Evolutionary conservation across 2,329 filamentous ascomycete species (phyloP).

Genomic region (Elsinoe arachidis): DNA sequence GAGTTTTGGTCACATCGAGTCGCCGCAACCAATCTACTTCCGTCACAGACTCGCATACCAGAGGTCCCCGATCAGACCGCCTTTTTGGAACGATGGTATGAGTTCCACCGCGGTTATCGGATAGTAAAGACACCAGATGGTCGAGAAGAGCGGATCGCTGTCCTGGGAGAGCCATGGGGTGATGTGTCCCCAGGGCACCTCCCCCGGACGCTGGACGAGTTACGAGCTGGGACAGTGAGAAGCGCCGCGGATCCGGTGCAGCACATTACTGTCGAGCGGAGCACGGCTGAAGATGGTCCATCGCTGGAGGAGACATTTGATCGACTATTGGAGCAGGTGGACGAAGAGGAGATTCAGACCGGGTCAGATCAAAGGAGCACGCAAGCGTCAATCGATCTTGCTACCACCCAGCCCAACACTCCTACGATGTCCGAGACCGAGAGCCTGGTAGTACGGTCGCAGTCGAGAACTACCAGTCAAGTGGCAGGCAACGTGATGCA

Average conservation of each 20-base stretch:
- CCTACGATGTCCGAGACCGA: not conserved
- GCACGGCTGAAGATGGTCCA: constrained; percentile 17
- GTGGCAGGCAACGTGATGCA: constrained; percentile 15
- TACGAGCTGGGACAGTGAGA: constrained; percentile 29
- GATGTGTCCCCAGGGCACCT: constrained; percentile 41
- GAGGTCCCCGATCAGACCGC: constrained; percentile 38
- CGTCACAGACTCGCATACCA: constrained; percentile 38
- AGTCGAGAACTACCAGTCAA: not conserved
- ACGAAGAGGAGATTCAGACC: constrained; percentile 19
- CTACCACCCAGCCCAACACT: not conserved
- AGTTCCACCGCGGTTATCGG: constrained; percentile 41
- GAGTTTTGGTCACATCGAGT: constrained; percentile 43
- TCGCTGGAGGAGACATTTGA: constrained; percentile 29
- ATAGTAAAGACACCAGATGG: constrained; percentile 34
- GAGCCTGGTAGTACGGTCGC: not conserved
- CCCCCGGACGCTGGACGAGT: constrained; percentile 39
- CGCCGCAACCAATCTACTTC: constrained; percentile 33
- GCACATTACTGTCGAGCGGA: constrained; percentile 14
- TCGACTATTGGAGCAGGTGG: constrained; percentile 26
- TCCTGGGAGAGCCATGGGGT: constrained; percentile 39
- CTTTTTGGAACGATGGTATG: constrained; percentile 41
- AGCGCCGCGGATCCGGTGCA: constrained; percentile 22
- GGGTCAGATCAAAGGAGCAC: not conserved
- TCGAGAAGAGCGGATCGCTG: constrained; percentile 35
- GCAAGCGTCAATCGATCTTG: not conserved